Percentiles rank a stretch among this genome's conserved stretches.
Conservation (phyloP, 495 filamentous ascomycete genomes). For the Penicillium bialowiezense region DNA sequence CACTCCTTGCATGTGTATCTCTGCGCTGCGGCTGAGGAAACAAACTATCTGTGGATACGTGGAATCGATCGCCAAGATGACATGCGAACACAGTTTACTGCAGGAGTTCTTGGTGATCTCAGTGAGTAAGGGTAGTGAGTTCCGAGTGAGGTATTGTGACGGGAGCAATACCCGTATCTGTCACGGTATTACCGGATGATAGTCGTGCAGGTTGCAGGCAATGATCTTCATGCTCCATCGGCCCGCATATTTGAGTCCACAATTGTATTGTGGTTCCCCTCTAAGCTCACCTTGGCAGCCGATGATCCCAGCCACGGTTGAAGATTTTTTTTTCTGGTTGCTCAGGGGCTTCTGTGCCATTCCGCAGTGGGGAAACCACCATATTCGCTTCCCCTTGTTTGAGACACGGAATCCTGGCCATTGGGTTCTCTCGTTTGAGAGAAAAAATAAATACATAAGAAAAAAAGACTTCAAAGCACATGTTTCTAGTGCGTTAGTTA, state of each 20-base stretch:
- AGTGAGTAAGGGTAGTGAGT: no score
- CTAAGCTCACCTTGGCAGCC: constrained; percentile 1
- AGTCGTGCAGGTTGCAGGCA: not conserved
- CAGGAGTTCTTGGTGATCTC: not conserved
- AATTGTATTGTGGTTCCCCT: not conserved
- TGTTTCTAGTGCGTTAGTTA: no score
- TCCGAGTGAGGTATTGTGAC: constrained; percentile 5
- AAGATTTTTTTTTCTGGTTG: not conserved
- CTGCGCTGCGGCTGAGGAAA: constrained; percentile 1
- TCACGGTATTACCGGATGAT: constrained; percentile 12
- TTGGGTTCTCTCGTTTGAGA: not conserved
- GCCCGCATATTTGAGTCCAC: constrained; percentile 2
- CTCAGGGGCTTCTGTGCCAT: not conserved
- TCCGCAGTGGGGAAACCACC: constrained; percentile 1
- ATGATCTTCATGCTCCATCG: constrained; percentile 14
- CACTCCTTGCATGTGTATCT: not conserved
- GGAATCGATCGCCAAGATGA: not conserved
- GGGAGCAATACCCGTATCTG: not conserved
- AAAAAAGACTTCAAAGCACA: no score
- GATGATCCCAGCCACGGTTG: not conserved
- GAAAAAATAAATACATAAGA: not conserved
- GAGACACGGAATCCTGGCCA: not conserved
- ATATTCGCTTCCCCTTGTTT: constrained; percentile 1
- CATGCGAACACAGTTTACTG: not conserved
- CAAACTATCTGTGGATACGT: not conserved